Evolutionary conservation across 1,139 yeast species (phyloP).

Genomic region (Suhomyces kunorum): DNA sequence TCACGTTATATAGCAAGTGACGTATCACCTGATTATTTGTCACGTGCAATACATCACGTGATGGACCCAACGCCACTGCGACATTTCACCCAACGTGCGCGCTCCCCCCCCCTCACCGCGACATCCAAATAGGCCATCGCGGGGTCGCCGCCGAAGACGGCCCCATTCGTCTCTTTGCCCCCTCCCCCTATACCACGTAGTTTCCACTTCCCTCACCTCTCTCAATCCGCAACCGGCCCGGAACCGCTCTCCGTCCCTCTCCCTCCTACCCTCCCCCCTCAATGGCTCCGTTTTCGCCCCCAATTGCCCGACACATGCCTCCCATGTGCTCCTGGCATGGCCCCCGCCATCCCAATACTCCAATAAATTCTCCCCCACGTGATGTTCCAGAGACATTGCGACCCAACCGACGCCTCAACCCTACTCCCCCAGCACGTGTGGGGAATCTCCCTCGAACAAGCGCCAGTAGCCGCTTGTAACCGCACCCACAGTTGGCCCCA

Average conservation of each 20-base stretch:
- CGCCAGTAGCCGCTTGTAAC: too few relatives aligned
- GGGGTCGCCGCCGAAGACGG: constrained; percentile 6
- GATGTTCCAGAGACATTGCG: constrained; percentile 3
- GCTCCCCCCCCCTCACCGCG: too few relatives aligned
- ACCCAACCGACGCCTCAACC: constrained; percentile 6
- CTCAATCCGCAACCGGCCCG: too few relatives aligned
- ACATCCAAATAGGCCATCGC: constrained; percentile 7
- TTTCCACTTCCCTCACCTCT: too few relatives aligned
- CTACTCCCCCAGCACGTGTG: not conserved
- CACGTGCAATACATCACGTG: too few relatives aligned
- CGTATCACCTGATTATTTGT: too few relatives aligned
- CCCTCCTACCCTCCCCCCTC: not conserved
- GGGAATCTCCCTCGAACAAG: too few relatives aligned
- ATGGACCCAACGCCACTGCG: not conserved
- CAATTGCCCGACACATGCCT: not conserved
- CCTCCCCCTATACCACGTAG: too few relatives aligned
- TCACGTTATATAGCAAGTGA: not conserved
- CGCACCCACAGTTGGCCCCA: too few relatives aligned
- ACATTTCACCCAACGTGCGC: constrained; percentile 10
- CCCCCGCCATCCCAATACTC: too few relatives aligned
- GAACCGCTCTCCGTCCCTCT: not conserved
- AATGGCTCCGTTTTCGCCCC: not conserved
- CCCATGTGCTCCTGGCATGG: too few relatives aligned
- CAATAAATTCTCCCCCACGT: constrained; percentile 2
- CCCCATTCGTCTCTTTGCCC: too few relatives aligned